Evolutionary conservation across 148 eudicot genomes (phyloP).

Genomic region (Suaeda aralocaspica): DNA sequence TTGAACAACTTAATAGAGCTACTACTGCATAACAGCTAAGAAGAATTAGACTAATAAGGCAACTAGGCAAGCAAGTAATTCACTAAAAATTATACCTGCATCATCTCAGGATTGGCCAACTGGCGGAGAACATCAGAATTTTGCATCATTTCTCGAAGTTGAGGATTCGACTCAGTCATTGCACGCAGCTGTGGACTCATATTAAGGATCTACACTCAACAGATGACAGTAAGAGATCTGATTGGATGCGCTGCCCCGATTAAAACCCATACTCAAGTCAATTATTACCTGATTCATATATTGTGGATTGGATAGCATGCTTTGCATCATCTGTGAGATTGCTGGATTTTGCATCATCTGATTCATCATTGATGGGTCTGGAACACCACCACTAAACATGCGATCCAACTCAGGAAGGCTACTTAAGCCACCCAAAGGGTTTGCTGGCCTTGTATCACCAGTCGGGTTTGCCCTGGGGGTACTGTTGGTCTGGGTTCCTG

Average conservation of each 20-base stretch:
- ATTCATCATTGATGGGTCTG: slow-evolving; percentile 54
- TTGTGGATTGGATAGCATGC: slow-evolving; percentile 78
- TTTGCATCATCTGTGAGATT: slow-evolving; percentile 91
- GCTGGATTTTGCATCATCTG: slow-evolving; percentile 89
- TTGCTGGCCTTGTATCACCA: slow-evolving; percentile 60
- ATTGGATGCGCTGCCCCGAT: background rate
- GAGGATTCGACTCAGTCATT: slow-evolving; percentile 76
- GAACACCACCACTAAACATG: slow-evolving; percentile 48
- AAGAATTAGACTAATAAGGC: background rate
- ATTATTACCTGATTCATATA: slow-evolving; percentile 70
- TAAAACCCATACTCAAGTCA: slow-evolving; percentile 6
- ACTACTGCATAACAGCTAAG: background rate
- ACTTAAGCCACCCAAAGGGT: slow-evolving; percentile 59
- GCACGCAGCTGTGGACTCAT: slow-evolving; percentile 66
- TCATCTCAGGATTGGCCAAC: slow-evolving; percentile 68
- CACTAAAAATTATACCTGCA: slow-evolving; percentile 56
- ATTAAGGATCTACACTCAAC: slow-evolving; percentile 45
- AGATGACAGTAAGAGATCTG: slow-evolving; percentile 13
- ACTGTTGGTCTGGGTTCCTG: slow-evolving; percentile 58
- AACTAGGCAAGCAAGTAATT: background rate
- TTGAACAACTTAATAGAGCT: too few relatives aligned
- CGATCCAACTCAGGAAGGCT: slow-evolving; percentile 66
- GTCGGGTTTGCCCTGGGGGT: slow-evolving; percentile 56
- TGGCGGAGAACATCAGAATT: slow-evolving; percentile 81
- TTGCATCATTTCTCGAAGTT: slow-evolving; percentile 91